phyloP scores from a whole-genome alignment of 208 protist species.

The Wallacemonas rigidus region DNA sequence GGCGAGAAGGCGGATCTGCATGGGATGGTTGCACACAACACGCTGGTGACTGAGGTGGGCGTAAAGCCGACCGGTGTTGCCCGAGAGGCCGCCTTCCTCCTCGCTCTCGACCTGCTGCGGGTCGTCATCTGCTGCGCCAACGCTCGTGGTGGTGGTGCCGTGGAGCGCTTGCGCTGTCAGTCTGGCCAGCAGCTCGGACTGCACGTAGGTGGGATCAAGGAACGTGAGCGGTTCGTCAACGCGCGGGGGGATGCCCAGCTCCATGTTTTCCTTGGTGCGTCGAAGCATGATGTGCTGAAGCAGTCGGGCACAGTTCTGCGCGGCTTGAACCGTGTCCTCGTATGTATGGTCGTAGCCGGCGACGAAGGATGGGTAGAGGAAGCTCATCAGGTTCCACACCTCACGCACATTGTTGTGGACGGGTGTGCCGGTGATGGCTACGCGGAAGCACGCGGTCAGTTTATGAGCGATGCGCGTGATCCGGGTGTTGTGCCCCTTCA shows the following conservation, averaged over 20 bases:
- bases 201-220: constrained; percentile 76
- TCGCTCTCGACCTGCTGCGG: constrained; percentile 14
- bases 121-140: neutral
- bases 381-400: constrained; percentile 96
- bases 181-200: constrained; percentile 68
- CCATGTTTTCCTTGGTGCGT: constrained; percentile 96
- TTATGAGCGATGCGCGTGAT: constrained; percentile 64
- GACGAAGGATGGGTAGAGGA: constrained; percentile 92
- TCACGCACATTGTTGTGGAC: constrained; percentile 97
- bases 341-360: constrained; percentile 48
- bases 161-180: constrained; percentile 62
- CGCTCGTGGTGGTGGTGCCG: constrained; percentile 17
- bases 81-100: neutral
- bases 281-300: constrained; percentile 94
- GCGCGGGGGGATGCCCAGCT: constrained; percentile 96
- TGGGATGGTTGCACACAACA: constrained; percentile 83
- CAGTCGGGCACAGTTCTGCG: constrained; percentile 64
- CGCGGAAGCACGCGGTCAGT: constrained; percentile 74
- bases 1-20: constrained; percentile 72
- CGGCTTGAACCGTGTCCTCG: constrained; percentile 47
- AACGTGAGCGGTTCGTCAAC: constrained; percentile 83
- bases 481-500: constrained; percentile 87
- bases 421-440: constrained; percentile 95
- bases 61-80: constrained; percentile 34
- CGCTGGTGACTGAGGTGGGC: constrained; percentile 80